Evolutionary conservation across 208 protist species (phyloP).

Genomic region (Phytomonas sp.): DNA sequence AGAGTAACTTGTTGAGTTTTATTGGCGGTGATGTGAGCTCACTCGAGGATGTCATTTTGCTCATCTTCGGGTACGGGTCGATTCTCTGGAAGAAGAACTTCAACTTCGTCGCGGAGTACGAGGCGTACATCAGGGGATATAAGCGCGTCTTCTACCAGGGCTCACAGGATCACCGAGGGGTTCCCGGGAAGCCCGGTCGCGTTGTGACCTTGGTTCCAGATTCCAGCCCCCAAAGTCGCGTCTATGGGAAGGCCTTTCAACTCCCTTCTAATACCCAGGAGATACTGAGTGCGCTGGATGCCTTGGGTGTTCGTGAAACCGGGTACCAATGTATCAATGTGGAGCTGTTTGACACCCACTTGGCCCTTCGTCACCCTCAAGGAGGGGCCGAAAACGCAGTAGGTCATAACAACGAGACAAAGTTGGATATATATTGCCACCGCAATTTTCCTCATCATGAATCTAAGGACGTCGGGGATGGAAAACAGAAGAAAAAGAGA

Average conservation of each 20-base stretch:
- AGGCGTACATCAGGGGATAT: constrained; percentile 60
- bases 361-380: constrained; percentile 6
- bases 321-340: constrained; percentile 56
- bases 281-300: constrained; percentile 32
- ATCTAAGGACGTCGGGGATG: background rate
- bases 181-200: constrained; percentile 48
- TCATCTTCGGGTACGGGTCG: constrained; percentile 82
- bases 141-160: constrained; percentile 77
- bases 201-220: constrained; percentile 66
- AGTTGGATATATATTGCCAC: constrained; percentile 13
- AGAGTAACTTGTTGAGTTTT: background rate
- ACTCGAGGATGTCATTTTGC: constrained; percentile 37
- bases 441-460: background rate
- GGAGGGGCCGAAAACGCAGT: background rate
- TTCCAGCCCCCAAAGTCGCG: constrained; percentile 23
- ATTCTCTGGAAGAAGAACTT: constrained; percentile 87
- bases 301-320: constrained; percentile 60
- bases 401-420: background rate
- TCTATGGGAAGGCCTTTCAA: constrained; percentile 69
- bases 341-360: constrained; percentile 29
- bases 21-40: constrained; percentile 27
- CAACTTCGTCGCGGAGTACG: constrained; percentile 47
- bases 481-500: constrained; percentile 14
- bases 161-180: constrained; percentile 66
- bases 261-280: constrained; percentile 40